Evolutionary conservation across 495 filamentous ascomycete species (phyloP), one percentile per base, ranked within the genome.

Genomic region (Entonaema liquescens): DNA sequence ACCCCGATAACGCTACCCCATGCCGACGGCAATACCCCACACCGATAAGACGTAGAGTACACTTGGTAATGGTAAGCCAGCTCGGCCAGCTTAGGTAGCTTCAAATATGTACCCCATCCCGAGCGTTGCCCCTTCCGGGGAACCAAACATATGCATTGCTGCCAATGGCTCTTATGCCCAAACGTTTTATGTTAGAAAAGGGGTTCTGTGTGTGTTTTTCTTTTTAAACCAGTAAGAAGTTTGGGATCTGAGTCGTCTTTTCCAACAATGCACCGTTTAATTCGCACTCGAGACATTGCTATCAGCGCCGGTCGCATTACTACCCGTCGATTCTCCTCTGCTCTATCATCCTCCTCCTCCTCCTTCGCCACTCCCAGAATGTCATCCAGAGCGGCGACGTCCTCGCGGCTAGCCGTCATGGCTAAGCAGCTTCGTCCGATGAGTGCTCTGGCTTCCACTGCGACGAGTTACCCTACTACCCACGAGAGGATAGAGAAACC

Each of bases 401-500:
- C 74, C 19, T 70, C 77, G 70, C 79, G 83, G 74, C 78, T 92
- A 72, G 87, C 91, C 68, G 87, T 87, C 60, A 89, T 89, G 25
- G 85, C 89, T 17, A 83, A 84, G 65, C 87, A 89, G 50, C 81
- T 90, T 13, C 80, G 78, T 52, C 78, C 83, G 1, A 79, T 82
- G 60, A 79, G 81, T 38, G 83, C 87, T 28, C 79, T 89, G 23
- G 84, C 86, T 58, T 86, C 84, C 38, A 89, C 89, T 31, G 87
- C 91, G 4, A 87, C 88, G 33, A 86, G 84, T 73, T 98, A 92
- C 79, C 92, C 92, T 15, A 92, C 86, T n/a, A 89, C 84, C 65
- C 96, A 99, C 82, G 87, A 93, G 59, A 89, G 86, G 77, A 93
- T 97, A 78, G 67, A 84, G 55, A 80, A 88, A 47, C 91, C 92